phyloP scores from a whole-genome alignment of 495 filamentous ascomycete genomes.

The Aspergillus cristatus region DNA sequence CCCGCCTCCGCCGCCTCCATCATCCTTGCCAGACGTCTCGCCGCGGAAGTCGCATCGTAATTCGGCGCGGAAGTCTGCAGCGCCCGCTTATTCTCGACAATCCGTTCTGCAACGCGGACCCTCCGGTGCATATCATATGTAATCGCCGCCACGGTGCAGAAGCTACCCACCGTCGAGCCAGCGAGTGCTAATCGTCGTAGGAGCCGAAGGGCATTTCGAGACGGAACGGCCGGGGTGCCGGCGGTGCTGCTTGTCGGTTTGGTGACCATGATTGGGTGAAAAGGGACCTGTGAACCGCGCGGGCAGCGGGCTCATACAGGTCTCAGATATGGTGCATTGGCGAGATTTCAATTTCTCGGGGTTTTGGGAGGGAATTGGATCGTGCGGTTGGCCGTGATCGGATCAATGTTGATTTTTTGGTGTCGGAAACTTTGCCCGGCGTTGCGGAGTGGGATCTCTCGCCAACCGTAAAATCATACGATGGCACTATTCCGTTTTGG shows the following conservation, averaged over 20 bases:
- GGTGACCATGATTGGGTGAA: constrained; percentile 27
- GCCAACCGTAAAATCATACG: constrained; percentile 14
- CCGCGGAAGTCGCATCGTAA: constrained; percentile 36
- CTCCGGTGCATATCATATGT: constrained; percentile 37
- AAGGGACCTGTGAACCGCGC: constrained; percentile 19
- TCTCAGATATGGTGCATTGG: constrained; percentile 7
- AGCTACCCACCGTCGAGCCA: constrained; percentile 30
- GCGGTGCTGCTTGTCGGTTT: constrained; percentile 14
- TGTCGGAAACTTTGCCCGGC: constrained; percentile 11
- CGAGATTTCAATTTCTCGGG: no score
- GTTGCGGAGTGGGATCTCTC: constrained; percentile 8
- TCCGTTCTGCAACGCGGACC: constrained; percentile 31
- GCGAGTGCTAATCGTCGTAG: constrained; percentile 36
- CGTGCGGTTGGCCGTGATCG: no score
- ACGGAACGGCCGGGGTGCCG: constrained; percentile 27
- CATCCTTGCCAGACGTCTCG: constrained; percentile 29
- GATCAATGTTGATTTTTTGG: background rate
- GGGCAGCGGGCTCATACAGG: constrained; percentile 4
- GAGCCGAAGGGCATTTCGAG: constrained; percentile 37
- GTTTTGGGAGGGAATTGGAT: background rate
- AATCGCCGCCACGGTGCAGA: constrained; percentile 32
- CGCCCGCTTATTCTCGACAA: constrained; percentile 36
- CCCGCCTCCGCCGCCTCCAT: constrained; percentile 36
- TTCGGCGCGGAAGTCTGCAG: constrained; percentile 35
- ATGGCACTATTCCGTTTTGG: background rate